Evolutionary conservation across 2,329 filamentous ascomycete genomes (phyloP).

Genomic region (Ascochyta koolunga): DNA sequence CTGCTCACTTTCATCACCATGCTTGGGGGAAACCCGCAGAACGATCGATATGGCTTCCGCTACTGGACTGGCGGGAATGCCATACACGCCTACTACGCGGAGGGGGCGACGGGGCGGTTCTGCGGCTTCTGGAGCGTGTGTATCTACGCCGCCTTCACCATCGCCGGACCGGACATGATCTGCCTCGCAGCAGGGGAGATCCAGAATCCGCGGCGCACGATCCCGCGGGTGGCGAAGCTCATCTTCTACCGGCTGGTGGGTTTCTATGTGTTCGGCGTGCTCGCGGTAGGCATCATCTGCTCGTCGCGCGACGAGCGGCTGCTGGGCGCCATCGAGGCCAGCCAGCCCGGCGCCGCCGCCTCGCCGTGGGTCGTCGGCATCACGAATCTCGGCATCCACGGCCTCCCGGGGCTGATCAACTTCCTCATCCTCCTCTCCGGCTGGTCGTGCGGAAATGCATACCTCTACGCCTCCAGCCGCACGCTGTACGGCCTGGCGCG

Average conservation of each 20-base stretch:
- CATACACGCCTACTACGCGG: conserved; percentile 56
- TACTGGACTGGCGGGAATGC: conserved; percentile 64
- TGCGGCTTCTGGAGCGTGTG: conserved; percentile 49
- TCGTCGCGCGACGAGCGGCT: conserved; percentile 56
- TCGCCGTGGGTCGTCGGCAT: conserved; percentile 59
- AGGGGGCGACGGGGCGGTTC: conserved; percentile 58
- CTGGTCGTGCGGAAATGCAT: conserved; percentile 62
- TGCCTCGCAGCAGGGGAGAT: conserved; percentile 62
- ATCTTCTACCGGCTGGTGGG: conserved; percentile 68
- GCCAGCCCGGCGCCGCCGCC: conserved; percentile 60
- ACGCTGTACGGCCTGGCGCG: conserved; percentile 63
- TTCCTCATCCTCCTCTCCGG: conserved; percentile 71
- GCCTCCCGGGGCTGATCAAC: conserved; percentile 71
- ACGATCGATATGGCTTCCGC: conserved; percentile 60
- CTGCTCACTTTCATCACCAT: conserved; percentile 62
- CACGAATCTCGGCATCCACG: conserved; percentile 57
- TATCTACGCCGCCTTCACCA: conserved; percentile 60
- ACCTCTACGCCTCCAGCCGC: conserved; percentile 60
- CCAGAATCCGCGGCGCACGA: conserved; percentile 62
- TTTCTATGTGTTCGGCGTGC: conserved; percentile 64
- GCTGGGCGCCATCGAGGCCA: conserved; percentile 54
- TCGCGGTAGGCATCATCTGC: conserved; percentile 67
- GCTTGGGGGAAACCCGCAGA: conserved; percentile 61
- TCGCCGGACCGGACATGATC: conserved; percentile 53
- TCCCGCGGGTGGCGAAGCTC: conserved; percentile 64